phyloP scores from a whole-genome alignment of 2,329 filamentous ascomycete genomes.

The Alternaria gansuensis region DNA sequence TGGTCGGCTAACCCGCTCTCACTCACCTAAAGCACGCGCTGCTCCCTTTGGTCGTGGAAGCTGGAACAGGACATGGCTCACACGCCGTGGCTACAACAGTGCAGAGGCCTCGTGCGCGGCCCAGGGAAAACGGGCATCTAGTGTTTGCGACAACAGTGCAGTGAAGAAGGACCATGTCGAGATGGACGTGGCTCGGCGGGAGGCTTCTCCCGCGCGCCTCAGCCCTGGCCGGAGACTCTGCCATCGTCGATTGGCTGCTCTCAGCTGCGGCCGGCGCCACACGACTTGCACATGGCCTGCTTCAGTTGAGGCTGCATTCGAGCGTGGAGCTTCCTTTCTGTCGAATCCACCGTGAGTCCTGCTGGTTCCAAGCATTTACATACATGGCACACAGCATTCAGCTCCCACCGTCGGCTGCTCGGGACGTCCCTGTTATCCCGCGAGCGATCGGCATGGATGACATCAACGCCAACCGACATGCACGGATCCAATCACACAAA shows the following conservation, averaged over 20 bases:
- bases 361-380: not conserved
- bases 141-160: conserved; percentile 16
- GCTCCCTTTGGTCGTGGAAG: conserved; percentile 31
- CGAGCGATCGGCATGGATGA: conserved; percentile 10
- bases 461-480: conserved; percentile 11
- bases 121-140: conserved; percentile 1
- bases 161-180: conserved; percentile 11
- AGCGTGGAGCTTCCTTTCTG: not conserved
- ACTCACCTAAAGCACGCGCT: conserved; percentile 16
- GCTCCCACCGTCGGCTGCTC: not conserved
- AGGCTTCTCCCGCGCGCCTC: conserved; percentile 16
- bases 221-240: conserved; percentile 9
- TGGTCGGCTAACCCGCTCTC: conserved; percentile 19
- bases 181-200: conserved; percentile 20
- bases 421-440: conserved; percentile 4
- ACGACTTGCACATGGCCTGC: not conserved
- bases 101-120: conserved; percentile 3
- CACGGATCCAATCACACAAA: not conserved
- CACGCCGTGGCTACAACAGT: conserved; percentile 7
- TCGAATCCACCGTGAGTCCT: not conserved
- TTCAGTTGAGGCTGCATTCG: not conserved
- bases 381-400: not conserved
- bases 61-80: conserved; percentile 44
- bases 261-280: conserved; percentile 9
- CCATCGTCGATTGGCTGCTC: conserved; percentile 14